These are phyloP conservation scores for Yarrowia deformans DNA, from an alignment of 805 yeast genomes.

Conservation along the genomic window DNA sequence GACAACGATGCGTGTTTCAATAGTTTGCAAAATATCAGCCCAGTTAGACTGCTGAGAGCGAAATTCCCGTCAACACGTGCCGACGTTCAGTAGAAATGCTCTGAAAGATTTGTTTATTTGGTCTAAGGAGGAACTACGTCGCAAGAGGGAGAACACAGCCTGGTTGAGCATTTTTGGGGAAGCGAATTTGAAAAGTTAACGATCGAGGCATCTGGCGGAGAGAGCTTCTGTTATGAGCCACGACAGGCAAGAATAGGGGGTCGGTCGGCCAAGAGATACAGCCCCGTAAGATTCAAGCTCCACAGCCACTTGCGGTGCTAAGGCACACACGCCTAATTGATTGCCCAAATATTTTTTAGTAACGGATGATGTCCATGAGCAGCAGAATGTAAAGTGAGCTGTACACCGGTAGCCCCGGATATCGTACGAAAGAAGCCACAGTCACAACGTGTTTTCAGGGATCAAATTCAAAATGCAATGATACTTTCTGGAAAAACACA, in stretches of 20 bases:
- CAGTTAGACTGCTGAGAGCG: background rate
- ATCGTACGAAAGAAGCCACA: background rate
- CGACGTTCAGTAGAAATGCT: too few relatives aligned
- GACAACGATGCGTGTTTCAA: background rate
- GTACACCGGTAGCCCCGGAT: background rate
- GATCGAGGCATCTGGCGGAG: background rate
- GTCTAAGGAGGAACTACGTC: background rate
- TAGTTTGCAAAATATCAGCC: background rate
- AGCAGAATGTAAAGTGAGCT: background rate
- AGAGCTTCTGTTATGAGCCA: background rate
- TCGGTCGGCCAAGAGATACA: conserved; percentile 6
- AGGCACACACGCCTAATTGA: background rate
- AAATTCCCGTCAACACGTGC: background rate
- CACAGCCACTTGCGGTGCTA: background rate
- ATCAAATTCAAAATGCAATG: background rate
- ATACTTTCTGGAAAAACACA: background rate
- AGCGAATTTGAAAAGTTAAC: conserved; percentile 4
- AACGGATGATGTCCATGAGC: background rate
- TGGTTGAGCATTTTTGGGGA: background rate
- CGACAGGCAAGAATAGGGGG: background rate
- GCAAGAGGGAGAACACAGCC: background rate
- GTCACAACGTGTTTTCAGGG: background rate
- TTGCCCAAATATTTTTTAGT: background rate
- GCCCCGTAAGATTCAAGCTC: conserved; percentile 1
- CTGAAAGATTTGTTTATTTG: too few relatives aligned